Evolutionary conservation across 108 stramenopile genomes (phyloP).

Genomic region (Cyclotella choctawhatcheeana): DNA sequence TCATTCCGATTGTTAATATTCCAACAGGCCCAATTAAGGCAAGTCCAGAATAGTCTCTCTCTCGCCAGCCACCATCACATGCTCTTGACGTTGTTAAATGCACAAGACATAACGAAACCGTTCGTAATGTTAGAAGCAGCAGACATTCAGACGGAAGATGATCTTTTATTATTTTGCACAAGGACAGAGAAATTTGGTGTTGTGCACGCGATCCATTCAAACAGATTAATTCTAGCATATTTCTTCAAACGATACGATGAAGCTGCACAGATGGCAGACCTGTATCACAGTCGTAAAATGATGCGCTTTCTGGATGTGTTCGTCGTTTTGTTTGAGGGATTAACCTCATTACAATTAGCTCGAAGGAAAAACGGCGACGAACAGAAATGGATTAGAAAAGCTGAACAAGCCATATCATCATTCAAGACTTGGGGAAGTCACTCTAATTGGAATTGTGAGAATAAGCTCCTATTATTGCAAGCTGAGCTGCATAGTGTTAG

Average conservation of each 20-base stretch:
- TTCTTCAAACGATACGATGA: background rate
- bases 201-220: background rate
- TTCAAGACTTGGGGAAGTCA: background rate
- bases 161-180: background rate
- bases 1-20: background rate
- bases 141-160: slow-evolving; percentile 5
- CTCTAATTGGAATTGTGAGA: slow-evolving; percentile 15
- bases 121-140: background rate
- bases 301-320: slow-evolving; percentile 4
- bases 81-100: background rate
- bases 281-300: background rate
- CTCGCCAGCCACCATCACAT: background rate
- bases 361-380: background rate
- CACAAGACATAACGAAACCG: background rate
- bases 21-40: background rate
- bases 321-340: background rate
- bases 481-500: slow-evolving; percentile 8
- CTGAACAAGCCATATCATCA: background rate
- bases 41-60: background rate
- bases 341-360: slow-evolving; percentile 3
- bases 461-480: slow-evolving; percentile 10
- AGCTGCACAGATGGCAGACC: background rate
- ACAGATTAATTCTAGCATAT: slow-evolving; percentile 1
- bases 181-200: background rate
- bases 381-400: slow-evolving; percentile 6